Base-by-base conservation (phyloP, 495 filamentous ascomycete genomes). In the Chaetomium tenue region DNA sequence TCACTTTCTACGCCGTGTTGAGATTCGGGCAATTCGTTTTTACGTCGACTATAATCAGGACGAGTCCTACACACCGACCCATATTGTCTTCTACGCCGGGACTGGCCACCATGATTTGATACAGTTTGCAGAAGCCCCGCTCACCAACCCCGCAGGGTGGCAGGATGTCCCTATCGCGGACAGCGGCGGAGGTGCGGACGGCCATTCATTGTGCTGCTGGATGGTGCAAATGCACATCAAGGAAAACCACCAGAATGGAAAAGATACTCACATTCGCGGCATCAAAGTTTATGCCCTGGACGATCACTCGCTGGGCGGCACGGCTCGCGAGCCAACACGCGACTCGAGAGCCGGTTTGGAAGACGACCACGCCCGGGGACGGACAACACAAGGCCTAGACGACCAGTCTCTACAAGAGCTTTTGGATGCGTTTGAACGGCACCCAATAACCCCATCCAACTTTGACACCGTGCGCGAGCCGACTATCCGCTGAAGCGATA, bases 221-320 rank as follows among this genome's bases (percentile, higher is more conserved):
- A 84, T 98, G 51, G 81, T 97, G 15, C 92, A 97, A 74, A 86
- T 98, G 58, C 84, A 86, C 57, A 84, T 98, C 66, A 83, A 91
- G 62, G 95, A 97, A 78, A 98, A 98, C 69, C 94, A 98, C 77
- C 94, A 98, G 80, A 98, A 98, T 75, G 94, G 94, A 61, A 98
- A 98, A 73, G 94, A 98, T 74, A 98, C 94, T 4, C 94, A 98
- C 82, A 86, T 98, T 47, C 87, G 94, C 44, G 93, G 91, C 0
- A 82, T 98, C 73, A 93, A 97, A 81, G 86, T 98, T 28, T 98
- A 91, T 73, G 90, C 91, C 6, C 76, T 82, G 48, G 92, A 97
- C 59, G 81, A 83, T 33, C 72, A 72, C 15, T 69, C 75, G 22
- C 61, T 66, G 5, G 65, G 67, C 15, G 51, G 50, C 11, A 42